phyloP scores from a whole-genome alignment of 192 early-diverging fungal species.

The Coemansia umbellata region DNA sequence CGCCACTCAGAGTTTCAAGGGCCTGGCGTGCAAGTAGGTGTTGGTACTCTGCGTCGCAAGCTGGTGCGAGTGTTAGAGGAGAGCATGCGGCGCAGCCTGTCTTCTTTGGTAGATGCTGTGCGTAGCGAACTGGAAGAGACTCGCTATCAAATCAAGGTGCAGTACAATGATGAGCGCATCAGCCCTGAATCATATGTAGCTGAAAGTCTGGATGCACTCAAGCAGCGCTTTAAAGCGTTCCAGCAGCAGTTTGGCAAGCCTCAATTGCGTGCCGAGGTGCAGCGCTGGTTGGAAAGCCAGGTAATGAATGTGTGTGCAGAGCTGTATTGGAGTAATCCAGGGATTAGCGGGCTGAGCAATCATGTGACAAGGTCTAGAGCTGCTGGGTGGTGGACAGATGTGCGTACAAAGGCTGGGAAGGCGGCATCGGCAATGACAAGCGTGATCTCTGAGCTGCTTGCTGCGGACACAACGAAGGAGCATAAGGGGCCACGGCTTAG shows the following conservation, averaged over 20 bases:
- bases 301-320: conserved; percentile 88
- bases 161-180: conserved; percentile 94
- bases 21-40: conserved; percentile 70
- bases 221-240: conserved; percentile 94
- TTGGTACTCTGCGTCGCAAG: conserved; percentile 77
- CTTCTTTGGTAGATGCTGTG: conserved; percentile 86
- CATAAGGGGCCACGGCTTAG: conserved; percentile 33
- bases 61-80: conserved; percentile 89
- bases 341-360: conserved; percentile 64
- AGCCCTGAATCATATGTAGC: conserved; percentile 95
- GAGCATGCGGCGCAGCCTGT: conserved; percentile 82
- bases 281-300: conserved; percentile 84
- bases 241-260: conserved; percentile 88
- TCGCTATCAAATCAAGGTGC: conserved; percentile 96
- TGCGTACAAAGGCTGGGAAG: conserved; percentile 20
- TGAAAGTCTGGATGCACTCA: conserved; percentile 88
- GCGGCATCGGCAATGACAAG: conserved; percentile 20
- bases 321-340: conserved; percentile 86
- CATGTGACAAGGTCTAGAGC: conserved; percentile 49
- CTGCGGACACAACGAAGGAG: conserved; percentile 41
- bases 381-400: conserved; percentile 43
- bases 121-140: conserved; percentile 92
- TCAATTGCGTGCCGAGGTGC: conserved; percentile 88
- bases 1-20: conserved; percentile 53
- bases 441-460: conserved; percentile 39